Evolutionary conservation across 2,329 filamentous ascomycete genomes (phyloP), one percentile per base, ranked within the genome.

Genomic region (Trichoderma citrinoviride): DNA sequence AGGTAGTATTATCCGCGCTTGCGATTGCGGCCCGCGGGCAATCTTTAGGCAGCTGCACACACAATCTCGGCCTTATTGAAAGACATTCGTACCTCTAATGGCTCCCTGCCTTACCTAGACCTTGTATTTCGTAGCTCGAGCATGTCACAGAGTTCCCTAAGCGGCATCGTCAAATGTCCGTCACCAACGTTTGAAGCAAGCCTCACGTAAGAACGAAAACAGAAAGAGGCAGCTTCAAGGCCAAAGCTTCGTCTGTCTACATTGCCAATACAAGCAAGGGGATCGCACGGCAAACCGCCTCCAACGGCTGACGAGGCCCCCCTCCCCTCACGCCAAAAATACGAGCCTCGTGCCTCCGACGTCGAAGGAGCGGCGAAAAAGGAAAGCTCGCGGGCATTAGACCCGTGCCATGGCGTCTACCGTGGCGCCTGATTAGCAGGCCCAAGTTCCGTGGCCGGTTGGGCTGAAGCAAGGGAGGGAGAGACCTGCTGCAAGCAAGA

Each of bases 11-110:
- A 52, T 27, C 29, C 37, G 12, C n/a, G 33, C 4, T 37, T 40
- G 50, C n/a, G 19, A 19, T 40, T 33, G 25, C 43, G 29, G 56
- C 46, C 44, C 23, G 46, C 46, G 47, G 21, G 23, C 27, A 19
- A 19, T 52, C 8, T 21, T 61, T 61, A 61, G 58, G 58, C 58
- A 61, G 37, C 58, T 44, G 58, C 47, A 61, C 58, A 61, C 47
- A 40, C 58, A 33, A 33, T 58, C 40, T 61, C 58, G 58, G 58
- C 58, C 58, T 61, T 61, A 61, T n/a, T 52, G 58, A 52, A 50
- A 61, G 58, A 61, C 58, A 52, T 52, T n/a, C n/a, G 33, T 33
- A 52, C 29, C 56, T 52, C 33, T 37, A n/a, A 61, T 50, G 29
- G 37, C 33, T 15, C 12, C n/a, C 33, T 14, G 14, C 21, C 10